These are phyloP conservation scores for Ustulina deusta DNA, from an alignment of 2,329 filamentous ascomycete species.

Conservation along the genomic window DNA sequence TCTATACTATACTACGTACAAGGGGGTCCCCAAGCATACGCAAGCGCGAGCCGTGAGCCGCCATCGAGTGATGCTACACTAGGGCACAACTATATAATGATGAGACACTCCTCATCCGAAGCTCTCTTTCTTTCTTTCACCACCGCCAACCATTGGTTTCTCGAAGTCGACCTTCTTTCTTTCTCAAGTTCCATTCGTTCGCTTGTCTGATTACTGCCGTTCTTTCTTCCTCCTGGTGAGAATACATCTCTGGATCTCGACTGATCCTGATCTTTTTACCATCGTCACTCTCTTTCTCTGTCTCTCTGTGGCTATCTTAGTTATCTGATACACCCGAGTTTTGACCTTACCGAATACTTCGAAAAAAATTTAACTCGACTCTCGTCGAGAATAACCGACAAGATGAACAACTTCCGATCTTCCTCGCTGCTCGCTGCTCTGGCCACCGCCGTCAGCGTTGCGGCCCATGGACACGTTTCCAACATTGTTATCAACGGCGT, in stretches of 20 bases:
- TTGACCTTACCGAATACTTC: constrained; percentile 24
- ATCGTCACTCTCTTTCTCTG: constrained; percentile 6
- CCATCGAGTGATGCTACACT: constrained; percentile 14
- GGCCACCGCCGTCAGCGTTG: constrained; percentile 45
- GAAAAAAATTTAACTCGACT: constrained; percentile 29
- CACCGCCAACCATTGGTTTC: constrained; percentile 40
- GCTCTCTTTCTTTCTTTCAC: constrained; percentile 23
- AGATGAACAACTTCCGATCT: constrained; percentile 44
- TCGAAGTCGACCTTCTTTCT: constrained; percentile 42
- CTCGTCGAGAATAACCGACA: constrained; percentile 29
- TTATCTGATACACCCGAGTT: constrained; percentile 27
- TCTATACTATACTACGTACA: constrained; percentile 34
- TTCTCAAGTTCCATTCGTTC: constrained; percentile 39
- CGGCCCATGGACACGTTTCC: constrained; percentile 58
- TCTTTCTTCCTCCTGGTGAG: constrained; percentile 48
- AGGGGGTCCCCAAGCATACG: constrained; percentile 34
- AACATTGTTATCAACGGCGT: constrained; percentile 59
- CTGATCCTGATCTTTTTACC: constrained; percentile 31
- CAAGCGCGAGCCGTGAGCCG: constrained; percentile 21
- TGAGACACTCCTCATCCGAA: constrained; percentile 20
- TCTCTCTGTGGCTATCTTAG: not conserved
- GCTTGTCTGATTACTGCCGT: constrained; percentile 42
- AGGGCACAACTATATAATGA: constrained; percentile 42
- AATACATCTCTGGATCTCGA: constrained; percentile 46
- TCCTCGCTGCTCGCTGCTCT: constrained; percentile 43